phyloP scores from a whole-genome alignment of 1,139 yeast species.

The Hyphopichia khmerensis region DNA sequence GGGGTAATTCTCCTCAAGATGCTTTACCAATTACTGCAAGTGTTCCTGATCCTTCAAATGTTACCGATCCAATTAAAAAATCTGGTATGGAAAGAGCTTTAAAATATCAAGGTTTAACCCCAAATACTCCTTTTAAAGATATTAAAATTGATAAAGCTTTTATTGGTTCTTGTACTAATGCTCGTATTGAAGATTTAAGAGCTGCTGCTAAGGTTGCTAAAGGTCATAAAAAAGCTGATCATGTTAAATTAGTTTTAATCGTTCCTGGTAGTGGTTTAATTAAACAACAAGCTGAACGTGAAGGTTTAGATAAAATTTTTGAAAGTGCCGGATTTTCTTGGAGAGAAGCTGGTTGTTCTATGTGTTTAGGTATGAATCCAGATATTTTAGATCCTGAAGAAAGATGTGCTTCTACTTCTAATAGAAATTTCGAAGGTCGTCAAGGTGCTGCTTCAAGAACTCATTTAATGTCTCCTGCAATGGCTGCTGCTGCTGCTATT shows the following conservation, averaged over 20 bases:
- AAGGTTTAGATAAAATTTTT: slow-evolving; percentile 90
- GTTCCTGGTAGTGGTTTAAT: slow-evolving; percentile 98
- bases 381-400: slow-evolving; percentile 93
- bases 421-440: slow-evolving; percentile 98
- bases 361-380: slow-evolving; percentile 99
- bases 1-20: slow-evolving; percentile 99
- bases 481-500: slow-evolving; percentile 99
- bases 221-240: slow-evolving; percentile 84
- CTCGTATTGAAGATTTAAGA: slow-evolving; percentile 95
- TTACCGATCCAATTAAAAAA: slow-evolving; percentile 71
- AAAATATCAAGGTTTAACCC: slow-evolving; percentile 82
- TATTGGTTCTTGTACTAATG: slow-evolving; percentile 97
- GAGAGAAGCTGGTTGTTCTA: slow-evolving; percentile 99
- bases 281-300: slow-evolving; percentile 88
- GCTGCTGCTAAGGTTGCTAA: slow-evolving; percentile 92
- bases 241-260: slow-evolving; percentile 78
- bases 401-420: slow-evolving; percentile 97
- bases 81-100: slow-evolving; percentile 90
- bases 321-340: slow-evolving; percentile 93
- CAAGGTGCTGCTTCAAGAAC: slow-evolving; percentile 98
- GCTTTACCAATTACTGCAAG: slow-evolving; percentile 89
- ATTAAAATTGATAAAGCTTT: slow-evolving; percentile 87
- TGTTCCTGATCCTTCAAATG: slow-evolving; percentile 85
- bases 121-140: slow-evolving; percentile 76
- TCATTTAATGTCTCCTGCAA: slow-evolving; percentile 96